Evolutionary conservation across 176 grass and related monocot species (phyloP), one percentile per base, ranked within the genome.

Genomic region (Carex scoparia): DNA sequence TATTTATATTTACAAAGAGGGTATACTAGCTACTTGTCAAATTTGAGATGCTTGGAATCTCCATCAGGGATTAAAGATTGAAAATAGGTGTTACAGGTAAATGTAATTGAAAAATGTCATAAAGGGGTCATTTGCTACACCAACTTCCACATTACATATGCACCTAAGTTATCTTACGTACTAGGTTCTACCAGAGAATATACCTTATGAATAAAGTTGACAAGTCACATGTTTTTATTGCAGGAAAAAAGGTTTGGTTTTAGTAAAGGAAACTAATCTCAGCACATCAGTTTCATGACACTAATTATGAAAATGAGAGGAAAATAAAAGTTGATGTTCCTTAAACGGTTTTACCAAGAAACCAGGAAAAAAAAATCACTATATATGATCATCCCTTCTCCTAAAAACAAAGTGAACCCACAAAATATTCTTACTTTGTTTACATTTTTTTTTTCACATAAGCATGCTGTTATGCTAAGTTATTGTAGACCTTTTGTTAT

Each of bases 291-390:
- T 86, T 60, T 77, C 84, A 46, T 79, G 71, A 79, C 37, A 62
- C 61, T 27, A 65, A 28, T 12, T 69, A 76, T 12, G 44, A 78
- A 78, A 76, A 46, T 12, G 1, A 46, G 78, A 74, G 38, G 33
- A 13, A 8, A 63, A 31, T 31, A 56, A 13, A 40, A 71, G 37
- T 28, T 32, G 49, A 57, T 78, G 48, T 78, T 78, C 56, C 74
- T 32, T 58, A 85, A 85, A 61, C 35, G 55, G 69, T 77, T 85
- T 57, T 31, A 70, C 42, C 38, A 74, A 60, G 10, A 61, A 85
- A 61, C 3, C 57, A 61, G 30, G 28, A 77, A 27, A 54, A 49
- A 54, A 57, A 6, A 14, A 30, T 54, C 38, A 66, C 40, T 33
- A 83, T 49, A 49, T 49, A 49, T 51, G 23, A 65, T 4, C 62